phyloP scores from a whole-genome alignment of 345 rosid genomes.

The Gynandropsis gynandra region DNA sequence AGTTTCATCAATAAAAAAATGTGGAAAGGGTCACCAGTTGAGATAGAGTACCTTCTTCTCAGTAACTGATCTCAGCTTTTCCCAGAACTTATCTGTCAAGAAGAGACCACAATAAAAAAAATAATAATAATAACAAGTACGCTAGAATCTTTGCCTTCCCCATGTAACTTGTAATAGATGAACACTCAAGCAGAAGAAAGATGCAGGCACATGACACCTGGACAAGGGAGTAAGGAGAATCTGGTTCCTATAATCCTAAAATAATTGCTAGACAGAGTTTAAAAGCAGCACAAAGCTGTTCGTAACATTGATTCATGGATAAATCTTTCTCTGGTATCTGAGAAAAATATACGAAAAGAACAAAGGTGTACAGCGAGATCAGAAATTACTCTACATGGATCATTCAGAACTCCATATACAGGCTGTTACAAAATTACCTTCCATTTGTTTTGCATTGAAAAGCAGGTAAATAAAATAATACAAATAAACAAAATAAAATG shows the following conservation, averaged over 20 bases:
- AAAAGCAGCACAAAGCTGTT: too few species aligned
- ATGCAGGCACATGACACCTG: neutral
- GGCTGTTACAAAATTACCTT: too few species aligned
- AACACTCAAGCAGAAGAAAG: neutral
- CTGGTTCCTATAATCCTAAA: neutral
- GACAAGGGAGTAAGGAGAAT: neutral
- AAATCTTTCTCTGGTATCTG: too few species aligned
- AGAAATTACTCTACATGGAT: too few species aligned
- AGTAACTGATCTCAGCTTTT: conserved; percentile 57
- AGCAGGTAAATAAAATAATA: too few species aligned
- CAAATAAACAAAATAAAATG: too few species aligned
- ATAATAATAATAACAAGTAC: neutral
- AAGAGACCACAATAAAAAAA: conserved; percentile 13
- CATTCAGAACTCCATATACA: too few species aligned
- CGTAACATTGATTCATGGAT: too few species aligned
- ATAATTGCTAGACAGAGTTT: neutral
- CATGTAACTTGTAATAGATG: neutral
- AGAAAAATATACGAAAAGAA: too few species aligned
- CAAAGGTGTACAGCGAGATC: too few species aligned
- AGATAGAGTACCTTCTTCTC: conserved; percentile 49
- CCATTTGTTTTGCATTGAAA: too few species aligned
- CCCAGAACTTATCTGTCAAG: conserved; percentile 71
- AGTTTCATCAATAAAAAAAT: conserved; percentile 11
- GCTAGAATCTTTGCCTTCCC: neutral
- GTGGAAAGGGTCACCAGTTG: conserved; percentile 1